These are phyloP conservation scores for Didymella pomorum DNA, from an alignment of 2,329 filamentous ascomycete genomes.

Conservation along the genomic window DNA sequence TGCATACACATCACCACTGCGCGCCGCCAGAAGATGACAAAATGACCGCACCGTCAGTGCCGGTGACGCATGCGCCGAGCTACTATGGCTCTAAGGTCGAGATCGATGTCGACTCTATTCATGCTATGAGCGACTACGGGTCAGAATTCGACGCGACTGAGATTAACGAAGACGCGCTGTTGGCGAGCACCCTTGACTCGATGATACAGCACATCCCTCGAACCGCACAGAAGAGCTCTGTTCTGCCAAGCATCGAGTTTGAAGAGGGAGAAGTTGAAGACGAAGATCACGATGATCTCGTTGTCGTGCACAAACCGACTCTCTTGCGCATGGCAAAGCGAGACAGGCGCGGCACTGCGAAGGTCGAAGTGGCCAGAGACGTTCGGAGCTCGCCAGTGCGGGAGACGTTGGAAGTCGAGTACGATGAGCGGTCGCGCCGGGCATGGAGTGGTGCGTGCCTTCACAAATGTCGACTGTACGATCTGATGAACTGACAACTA, in stretches of 20 bases:
- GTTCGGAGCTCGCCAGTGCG: slow-evolving; percentile 32
- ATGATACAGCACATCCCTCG: slow-evolving; percentile 2
- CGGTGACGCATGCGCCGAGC: slow-evolving; percentile 46
- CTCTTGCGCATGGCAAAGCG: slow-evolving; percentile 30
- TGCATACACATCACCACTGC: slow-evolving; percentile 4
- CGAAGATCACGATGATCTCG: slow-evolving; percentile 53
- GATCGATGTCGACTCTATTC: slow-evolving; percentile 58
- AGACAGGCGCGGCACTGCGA: slow-evolving; percentile 4
- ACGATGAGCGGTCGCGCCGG: slow-evolving; percentile 49
- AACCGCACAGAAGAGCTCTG: slow-evolving; percentile 13
- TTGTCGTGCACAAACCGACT: slow-evolving; percentile 48
- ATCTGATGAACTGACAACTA: slow-evolving; percentile 48
- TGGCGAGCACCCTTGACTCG: slow-evolving; percentile 27
- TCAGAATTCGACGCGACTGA: slow-evolving; percentile 62
- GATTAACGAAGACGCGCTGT: slow-evolving; percentile 14
- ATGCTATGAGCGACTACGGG: slow-evolving; percentile 67
- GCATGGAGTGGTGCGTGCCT: slow-evolving; percentile 44
- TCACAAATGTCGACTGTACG: not conserved
- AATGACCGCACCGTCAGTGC: slow-evolving; percentile 33
- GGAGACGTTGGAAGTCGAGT: slow-evolving; percentile 54
- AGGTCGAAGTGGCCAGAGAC: slow-evolving; percentile 4
- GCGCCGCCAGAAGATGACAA: slow-evolving; percentile 31
- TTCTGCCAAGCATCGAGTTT: slow-evolving; percentile 35
- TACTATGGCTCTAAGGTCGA: slow-evolving; percentile 68
- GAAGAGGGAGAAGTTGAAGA: slow-evolving; percentile 32